Base-by-base conservation (phyloP, 2,329 filamentous ascomycete species). In the Colletotrichum sp. region DNA sequence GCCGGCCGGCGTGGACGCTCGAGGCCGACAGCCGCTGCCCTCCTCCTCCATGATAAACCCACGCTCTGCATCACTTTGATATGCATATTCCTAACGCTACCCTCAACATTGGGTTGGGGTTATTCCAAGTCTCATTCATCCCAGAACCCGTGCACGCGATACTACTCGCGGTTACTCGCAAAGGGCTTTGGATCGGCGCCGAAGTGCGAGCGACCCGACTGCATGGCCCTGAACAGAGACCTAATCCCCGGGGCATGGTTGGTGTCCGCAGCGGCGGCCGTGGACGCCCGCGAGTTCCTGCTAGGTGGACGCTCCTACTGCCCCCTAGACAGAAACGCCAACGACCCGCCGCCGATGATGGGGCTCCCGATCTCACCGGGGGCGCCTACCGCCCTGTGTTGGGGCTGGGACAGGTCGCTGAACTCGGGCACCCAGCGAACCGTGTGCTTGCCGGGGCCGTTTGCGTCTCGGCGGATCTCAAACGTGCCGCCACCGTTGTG, bases 401-500 rank as follows among this genome's bases (percentile, higher is more conserved):
- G 83, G 18, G 83, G 80, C 66, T 84, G 83, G n/a, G 74, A 16
- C 15, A 85, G 81, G 24, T 85, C 84, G 73, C 84, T 86, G 70
- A 83, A 85, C 79, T 91, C 89, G 16, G 90, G 87, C 71, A 93
- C 88, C 84, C 90, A 92, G 18, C 90, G 87, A 67, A 93, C 88
- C 8, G 80, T 79, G 48, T 83, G 82, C 73, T 84, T 84, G n/a
- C 83, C 85, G 32, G 80, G 78, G 1, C 80, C 87, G 34, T 72
- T 74, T n/a, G 76, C 76, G 65, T 91, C 90, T 52, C 89, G 88
- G 76, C 89, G 90, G 77, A 94, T 89, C 38, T 94, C 92, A 81
- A 99, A 97, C 30, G 91, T 93, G n/a, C 97, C 97, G 60, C 96
- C 96, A 61, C 97, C 97, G 80, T 98, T 98, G 75, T 93, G 92